Conservation (phyloP, 768 basidiomycete species). For the Rhodotorula kratochvilovae region DNA sequence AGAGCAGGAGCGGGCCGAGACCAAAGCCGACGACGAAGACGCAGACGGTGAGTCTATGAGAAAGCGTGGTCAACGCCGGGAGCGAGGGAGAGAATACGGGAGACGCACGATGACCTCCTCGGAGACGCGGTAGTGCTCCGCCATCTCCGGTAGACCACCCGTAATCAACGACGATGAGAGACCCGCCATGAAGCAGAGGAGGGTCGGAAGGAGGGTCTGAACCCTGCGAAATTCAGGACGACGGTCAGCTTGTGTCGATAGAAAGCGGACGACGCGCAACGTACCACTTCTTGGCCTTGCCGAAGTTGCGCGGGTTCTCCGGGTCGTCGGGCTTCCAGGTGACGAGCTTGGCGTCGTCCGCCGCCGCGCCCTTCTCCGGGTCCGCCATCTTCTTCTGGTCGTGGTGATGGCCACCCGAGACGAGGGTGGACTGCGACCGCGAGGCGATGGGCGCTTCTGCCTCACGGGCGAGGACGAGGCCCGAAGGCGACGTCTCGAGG, state of each 20-base stretch:
- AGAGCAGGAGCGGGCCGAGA: slow-evolving; percentile 46
- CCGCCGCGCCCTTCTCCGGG: slow-evolving; percentile 34
- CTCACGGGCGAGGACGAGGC: slow-evolving; percentile 23
- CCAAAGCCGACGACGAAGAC: slow-evolving; percentile 43
- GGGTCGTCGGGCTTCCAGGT: slow-evolving; percentile 32
- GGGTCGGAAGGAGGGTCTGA: slow-evolving; percentile 21
- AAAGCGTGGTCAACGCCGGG: no score
- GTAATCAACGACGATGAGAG: slow-evolving; percentile 43
- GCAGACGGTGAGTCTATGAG: slow-evolving; percentile 9
- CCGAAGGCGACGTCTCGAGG: slow-evolving; percentile 3
- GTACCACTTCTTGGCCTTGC: slow-evolving; percentile 40
- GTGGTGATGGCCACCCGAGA: background rate
- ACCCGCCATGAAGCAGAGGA: slow-evolving; percentile 44
- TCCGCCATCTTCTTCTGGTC: background rate
- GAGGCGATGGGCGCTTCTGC: background rate
- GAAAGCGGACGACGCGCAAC: no score
- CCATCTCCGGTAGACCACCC: slow-evolving; percentile 41
- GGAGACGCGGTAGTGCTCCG: slow-evolving; percentile 37
- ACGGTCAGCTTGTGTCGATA: no score
- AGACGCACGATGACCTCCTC: slow-evolving; percentile 24
- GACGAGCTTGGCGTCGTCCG: slow-evolving; percentile 37
- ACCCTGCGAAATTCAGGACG: slow-evolving; percentile 25
- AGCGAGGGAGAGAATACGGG: background rate
- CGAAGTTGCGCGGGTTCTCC: slow-evolving; percentile 42
- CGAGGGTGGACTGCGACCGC: slow-evolving; percentile 1